A percentile compares a stretch with the other conserved stretches of the same genome.
These are phyloP conservation scores for Huntiella bhutanensis DNA, from an alignment of 2,329 filamentous ascomycete genomes.

Conservation along the genomic window DNA sequence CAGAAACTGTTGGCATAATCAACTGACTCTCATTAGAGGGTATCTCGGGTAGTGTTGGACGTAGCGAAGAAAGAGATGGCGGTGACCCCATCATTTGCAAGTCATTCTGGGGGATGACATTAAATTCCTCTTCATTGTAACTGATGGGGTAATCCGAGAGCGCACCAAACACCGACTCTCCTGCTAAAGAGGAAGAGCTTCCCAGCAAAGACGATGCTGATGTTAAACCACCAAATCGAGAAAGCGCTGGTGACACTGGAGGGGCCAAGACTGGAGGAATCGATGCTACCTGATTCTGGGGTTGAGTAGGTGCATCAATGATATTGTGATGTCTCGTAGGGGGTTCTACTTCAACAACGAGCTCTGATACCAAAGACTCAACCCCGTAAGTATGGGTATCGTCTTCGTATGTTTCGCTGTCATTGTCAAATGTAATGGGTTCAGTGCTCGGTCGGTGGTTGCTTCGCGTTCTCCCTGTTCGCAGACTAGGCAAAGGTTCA, in stretches of 20 bases:
- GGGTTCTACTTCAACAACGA: not conserved
- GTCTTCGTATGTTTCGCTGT: not conserved
- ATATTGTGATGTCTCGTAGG: not conserved
- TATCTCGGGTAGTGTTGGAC: too few species aligned
- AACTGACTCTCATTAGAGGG: slow-evolving; percentile 37
- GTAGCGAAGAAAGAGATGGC: too few species aligned
- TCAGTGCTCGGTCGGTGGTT: too few species aligned
- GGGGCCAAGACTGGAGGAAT: not conserved
- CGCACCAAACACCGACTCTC: slow-evolving; percentile 30
- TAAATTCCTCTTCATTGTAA: slow-evolving; percentile 4
- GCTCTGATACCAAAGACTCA: slow-evolving; percentile 3
- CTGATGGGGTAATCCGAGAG: slow-evolving; percentile 21
- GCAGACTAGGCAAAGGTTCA: too few species aligned
- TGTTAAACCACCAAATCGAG: slow-evolving; percentile 13
- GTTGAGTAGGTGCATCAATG: not conserved
- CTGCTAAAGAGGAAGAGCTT: slow-evolving; percentile 32
- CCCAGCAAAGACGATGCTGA: slow-evolving; percentile 13
- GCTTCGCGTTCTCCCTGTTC: too few species aligned
- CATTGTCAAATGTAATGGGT: too few species aligned
- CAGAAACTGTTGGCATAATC: slow-evolving; percentile 92
- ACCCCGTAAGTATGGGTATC: slow-evolving; percentile 4
- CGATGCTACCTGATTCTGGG: not conserved
- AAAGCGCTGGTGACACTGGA: slow-evolving; percentile 14
- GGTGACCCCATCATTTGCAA: too few species aligned
- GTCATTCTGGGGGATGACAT: not conserved